Evolutionary conservation across 257 asterid genomes (phyloP), one percentile per base, ranked within the genome.

Genomic region (Solanum arcanum): DNA sequence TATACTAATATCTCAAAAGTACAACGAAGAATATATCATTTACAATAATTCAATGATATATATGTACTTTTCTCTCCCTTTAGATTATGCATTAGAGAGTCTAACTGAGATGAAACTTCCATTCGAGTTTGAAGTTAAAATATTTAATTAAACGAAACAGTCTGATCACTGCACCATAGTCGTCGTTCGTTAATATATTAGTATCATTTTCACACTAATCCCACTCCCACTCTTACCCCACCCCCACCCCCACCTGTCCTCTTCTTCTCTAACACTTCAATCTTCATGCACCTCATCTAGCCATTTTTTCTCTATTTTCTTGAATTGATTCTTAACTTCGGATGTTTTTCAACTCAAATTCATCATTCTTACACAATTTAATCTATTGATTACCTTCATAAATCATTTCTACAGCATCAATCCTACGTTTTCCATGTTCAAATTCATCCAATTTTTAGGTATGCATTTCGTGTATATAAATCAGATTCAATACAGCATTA

Each of bases 151-250:
- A 52, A 0, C 7, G 2, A 0, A 18, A 0, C 7, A 18, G 1
- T 52, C 0, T 6, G 2, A 6, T 9, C 4, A 52, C 11, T 0
- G 0, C 5, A 3, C 25, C 2, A 0, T 1, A 1, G 0, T 7
- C 25, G 1, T 3, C 0, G 5, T 56, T 0, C 5, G n/a, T 7
- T 56, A 56, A 1, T 56, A 6, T 25, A 59, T 59, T 59, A 59
- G 70, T 11, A 62, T 62, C 33, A 62, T 25, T 62, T 62, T 62
- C 70, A n/a, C 33, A 62, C 70, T 62, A 11, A 12, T 7, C 31
- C 70, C 70, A 20, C 12, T 12, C 3, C n/a, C 62, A 52, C 62
- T 0, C 62, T 2, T 16, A 16, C 62, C 12, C 11, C 11, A 0
- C 0, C 25, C 69, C 14, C 39, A 12, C 56, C 29, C 15, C 5